Percentiles rank a stretch among this genome's conserved stretches.
Evolutionary conservation across 2,329 filamentous ascomycete species (phyloP).

Genomic region (Fusarium tricinctum): DNA sequence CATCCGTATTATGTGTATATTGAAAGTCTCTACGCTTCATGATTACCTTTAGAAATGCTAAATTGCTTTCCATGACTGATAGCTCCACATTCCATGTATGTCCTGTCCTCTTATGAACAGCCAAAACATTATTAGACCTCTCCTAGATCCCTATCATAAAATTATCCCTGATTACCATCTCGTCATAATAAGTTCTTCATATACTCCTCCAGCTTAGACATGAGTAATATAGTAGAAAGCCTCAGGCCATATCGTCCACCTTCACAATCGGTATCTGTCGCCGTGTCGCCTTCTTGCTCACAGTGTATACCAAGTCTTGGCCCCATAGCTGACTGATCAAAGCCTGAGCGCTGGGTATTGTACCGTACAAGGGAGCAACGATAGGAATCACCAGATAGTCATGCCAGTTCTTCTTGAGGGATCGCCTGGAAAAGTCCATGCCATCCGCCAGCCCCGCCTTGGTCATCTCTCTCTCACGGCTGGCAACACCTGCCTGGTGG

Average conservation of each 20-base stretch:
- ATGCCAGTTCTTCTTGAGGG: constrained; percentile 67
- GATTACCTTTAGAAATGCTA: neutral
- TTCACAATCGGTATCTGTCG: constrained; percentile 62
- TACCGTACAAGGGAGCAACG: constrained; percentile 76
- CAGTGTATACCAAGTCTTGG: constrained; percentile 76
- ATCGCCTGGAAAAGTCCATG: constrained; percentile 74
- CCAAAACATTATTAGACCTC: constrained; percentile 13
- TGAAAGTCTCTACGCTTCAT: neutral
- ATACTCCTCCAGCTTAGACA: neutral
- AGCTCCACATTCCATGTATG: neutral
- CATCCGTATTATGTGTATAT: neutral
- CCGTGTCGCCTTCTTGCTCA: constrained; percentile 76
- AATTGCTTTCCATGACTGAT: too few species aligned
- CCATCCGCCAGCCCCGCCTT: constrained; percentile 73
- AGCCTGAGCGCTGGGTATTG: constrained; percentile 76
- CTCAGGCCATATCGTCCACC: constrained; percentile 62
- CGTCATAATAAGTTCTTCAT: neutral
- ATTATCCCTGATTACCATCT: neutral
- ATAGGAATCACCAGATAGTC: constrained; percentile 77
- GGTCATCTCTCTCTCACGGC: constrained; percentile 75
- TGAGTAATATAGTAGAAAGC: neutral
- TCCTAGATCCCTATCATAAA: neutral
- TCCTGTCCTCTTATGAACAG: neutral
- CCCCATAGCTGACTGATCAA: constrained; percentile 79
- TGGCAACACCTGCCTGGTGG: constrained; percentile 71